Percentiles rank a stretch among this genome's conserved stretches.
Evolutionary conservation across 495 filamentous ascomycete species (phyloP).

Genomic region (Lentithecium fluviatile): DNA sequence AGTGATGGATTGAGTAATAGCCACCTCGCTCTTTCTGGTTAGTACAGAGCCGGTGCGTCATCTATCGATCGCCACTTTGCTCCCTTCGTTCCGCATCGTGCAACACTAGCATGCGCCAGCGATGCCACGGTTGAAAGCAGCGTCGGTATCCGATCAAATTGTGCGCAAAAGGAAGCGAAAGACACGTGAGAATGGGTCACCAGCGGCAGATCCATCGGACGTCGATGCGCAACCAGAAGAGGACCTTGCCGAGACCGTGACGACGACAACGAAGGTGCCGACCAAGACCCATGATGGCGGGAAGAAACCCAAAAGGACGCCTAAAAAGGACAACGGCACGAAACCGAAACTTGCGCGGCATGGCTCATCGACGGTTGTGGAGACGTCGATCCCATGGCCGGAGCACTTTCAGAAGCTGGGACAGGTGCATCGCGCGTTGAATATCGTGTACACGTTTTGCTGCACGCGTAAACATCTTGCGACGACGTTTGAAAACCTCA

Average conservation of each 20-base stretch:
- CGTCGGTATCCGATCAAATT: slow-evolving; percentile 55
- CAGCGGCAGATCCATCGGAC: slow-evolving; percentile 1
- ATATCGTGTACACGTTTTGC: slow-evolving; percentile 91
- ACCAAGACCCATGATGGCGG: slow-evolving; percentile 59
- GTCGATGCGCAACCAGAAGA: slow-evolving; percentile 10
- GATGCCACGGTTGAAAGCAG: slow-evolving; percentile 59
- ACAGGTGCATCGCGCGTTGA: slow-evolving; percentile 79
- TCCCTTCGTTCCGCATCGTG: too few relatives aligned
- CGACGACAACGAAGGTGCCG: slow-evolving; percentile 45
- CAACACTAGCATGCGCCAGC: background rate
- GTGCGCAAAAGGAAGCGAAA: slow-evolving; percentile 57
- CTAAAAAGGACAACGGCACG: slow-evolving; percentile 28
- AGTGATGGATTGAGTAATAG: too few relatives aligned
- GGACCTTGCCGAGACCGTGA: slow-evolving; percentile 2
- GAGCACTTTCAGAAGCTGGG: slow-evolving; percentile 67
- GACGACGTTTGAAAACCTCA: slow-evolving; percentile 88
- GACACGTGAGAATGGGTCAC: slow-evolving; percentile 26
- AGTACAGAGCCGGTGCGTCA: too few relatives aligned
- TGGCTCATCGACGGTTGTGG: slow-evolving; percentile 48
- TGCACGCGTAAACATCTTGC: slow-evolving; percentile 87
- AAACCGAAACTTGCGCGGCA: slow-evolving; percentile 43
- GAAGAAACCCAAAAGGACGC: slow-evolving; percentile 49
- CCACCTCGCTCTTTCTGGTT: too few relatives aligned
- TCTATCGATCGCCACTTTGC: too few relatives aligned
- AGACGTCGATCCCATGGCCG: slow-evolving; percentile 66